Evolutionary conservation across 2,329 filamentous ascomycete genomes (phyloP).

Genomic region (Eutypa lata): DNA sequence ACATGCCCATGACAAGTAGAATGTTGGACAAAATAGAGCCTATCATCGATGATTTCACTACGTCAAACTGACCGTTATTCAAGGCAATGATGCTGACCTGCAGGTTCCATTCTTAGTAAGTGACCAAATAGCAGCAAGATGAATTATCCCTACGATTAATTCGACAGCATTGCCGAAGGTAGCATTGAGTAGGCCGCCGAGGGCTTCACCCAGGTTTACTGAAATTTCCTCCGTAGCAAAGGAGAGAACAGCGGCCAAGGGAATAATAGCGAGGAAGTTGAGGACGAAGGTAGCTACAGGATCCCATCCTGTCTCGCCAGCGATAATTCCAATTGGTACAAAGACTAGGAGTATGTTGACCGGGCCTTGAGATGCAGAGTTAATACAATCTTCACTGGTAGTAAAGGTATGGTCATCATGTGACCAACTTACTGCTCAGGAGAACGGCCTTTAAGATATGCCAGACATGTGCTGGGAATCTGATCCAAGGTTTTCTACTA

Average conservation of each 20-base stretch:
- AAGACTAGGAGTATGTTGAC: conserved; percentile 71
- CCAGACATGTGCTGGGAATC: conserved; percentile 47
- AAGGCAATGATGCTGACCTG: conserved; percentile 92
- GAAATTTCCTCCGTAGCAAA: conserved; percentile 79
- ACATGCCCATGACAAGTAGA: conserved; percentile 79
- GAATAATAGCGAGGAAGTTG: conserved; percentile 80
- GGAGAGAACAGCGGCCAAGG: conserved; percentile 68
- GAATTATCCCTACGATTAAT: conserved; percentile 57
- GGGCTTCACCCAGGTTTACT: conserved; percentile 66
- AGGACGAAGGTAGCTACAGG: conserved; percentile 68
- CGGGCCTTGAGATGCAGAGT: conserved; percentile 39
- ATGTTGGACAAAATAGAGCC: conserved; percentile 95
- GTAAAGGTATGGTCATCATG: conserved; percentile 1
- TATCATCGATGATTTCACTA: conserved; percentile 97
- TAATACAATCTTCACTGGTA: conserved; percentile 1
- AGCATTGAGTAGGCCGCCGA: conserved; percentile 72
- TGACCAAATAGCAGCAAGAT: conserved; percentile 7
- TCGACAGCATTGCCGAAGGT: conserved; percentile 81
- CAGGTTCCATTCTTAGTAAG: conserved; percentile 12
- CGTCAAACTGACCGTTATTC: conserved; percentile 79
- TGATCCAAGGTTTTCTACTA: conserved; percentile 43
- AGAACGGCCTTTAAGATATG: conserved; percentile 57
- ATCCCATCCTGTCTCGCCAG: conserved; percentile 60
- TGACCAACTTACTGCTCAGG: conserved; percentile 51
- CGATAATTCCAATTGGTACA: conserved; percentile 69